A percentile compares a stretch with the other conserved stretches of the same genome.
Evolutionary conservation across 1,139 yeast genomes (phyloP).

Genomic region (Candida albicans): DNA sequence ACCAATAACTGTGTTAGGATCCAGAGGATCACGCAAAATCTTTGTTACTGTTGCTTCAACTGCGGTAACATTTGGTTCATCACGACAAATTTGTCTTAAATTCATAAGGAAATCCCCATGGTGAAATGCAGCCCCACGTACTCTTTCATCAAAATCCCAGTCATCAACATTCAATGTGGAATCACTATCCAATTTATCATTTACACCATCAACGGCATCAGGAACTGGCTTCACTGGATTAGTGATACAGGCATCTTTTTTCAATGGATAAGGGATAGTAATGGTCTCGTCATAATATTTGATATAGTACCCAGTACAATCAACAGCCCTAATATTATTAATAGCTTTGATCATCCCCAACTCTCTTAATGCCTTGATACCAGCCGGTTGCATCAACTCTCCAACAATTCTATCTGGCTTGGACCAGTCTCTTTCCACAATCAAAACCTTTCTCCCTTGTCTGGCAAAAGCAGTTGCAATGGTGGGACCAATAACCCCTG

Average conservation of each 20-base stretch:
- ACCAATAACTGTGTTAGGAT: conserved; percentile 61
- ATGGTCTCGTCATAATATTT: conserved; percentile 60
- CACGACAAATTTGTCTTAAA: conserved; percentile 67
- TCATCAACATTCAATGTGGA: conserved; percentile 45
- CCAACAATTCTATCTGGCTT: conserved; percentile 97
- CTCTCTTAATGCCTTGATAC: conserved; percentile 75
- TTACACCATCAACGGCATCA: conserved; percentile 53
- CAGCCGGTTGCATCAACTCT: conserved; percentile 94
- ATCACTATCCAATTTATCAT: conserved; percentile 55
- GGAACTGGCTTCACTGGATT: conserved; percentile 52
- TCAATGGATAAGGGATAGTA: conserved; percentile 69
- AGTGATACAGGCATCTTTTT: conserved; percentile 44
- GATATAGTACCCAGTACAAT: conserved; percentile 79
- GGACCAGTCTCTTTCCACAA: conserved; percentile 84
- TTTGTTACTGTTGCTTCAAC: conserved; percentile 80
- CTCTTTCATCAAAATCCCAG: conserved; percentile 63
- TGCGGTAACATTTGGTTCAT: conserved; percentile 70
- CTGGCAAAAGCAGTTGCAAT: conserved; percentile 88
- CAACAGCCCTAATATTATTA: conserved; percentile 78
- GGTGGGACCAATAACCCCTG: conserved; percentile 95
- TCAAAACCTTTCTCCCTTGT: conserved; percentile 77
- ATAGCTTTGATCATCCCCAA: conserved; percentile 81
- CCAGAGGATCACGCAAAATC: conserved; percentile 51
- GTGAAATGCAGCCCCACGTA: conserved; percentile 83
- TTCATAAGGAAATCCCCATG: conserved; percentile 87